phyloP scores from a whole-genome alignment of 2,329 filamentous ascomycete species.

The Didymella pomorum region DNA sequence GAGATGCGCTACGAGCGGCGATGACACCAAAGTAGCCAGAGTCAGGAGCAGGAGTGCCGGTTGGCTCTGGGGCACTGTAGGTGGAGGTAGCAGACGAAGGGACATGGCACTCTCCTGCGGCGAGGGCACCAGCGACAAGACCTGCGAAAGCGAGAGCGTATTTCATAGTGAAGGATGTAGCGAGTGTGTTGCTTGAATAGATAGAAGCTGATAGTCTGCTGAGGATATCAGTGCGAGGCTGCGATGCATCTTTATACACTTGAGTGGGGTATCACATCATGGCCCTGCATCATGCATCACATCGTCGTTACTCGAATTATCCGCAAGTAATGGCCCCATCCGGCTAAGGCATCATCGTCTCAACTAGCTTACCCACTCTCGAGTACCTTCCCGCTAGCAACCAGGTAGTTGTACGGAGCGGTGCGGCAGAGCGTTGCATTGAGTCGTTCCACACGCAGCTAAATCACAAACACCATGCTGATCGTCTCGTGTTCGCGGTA shows the following conservation, averaged over 20 bases:
- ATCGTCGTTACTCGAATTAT: constrained; percentile 1
- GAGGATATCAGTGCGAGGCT: constrained; percentile 5
- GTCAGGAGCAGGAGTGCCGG: constrained; percentile 6
- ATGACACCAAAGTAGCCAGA: constrained; percentile 54
- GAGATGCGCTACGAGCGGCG: constrained; percentile 56
- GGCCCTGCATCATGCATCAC: constrained; percentile 4
- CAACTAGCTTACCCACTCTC: not conserved
- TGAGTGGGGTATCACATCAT: constrained; percentile 3
- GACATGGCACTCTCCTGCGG: constrained; percentile 24
- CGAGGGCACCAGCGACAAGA: constrained; percentile 38
- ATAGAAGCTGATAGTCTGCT: constrained; percentile 2
- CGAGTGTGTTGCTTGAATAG: not conserved
- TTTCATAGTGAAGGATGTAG: constrained; percentile 44
- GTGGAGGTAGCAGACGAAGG: constrained; percentile 5
- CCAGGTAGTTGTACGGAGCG: constrained; percentile 1
- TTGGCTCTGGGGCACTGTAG: constrained; percentile 10
- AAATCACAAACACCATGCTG: constrained; percentile 23
- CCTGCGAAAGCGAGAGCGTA: constrained; percentile 39
- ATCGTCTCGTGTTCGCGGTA: constrained; percentile 22
- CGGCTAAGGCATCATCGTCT: constrained; percentile 9
- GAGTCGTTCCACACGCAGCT: constrained; percentile 12
- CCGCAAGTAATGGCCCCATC: not conserved
- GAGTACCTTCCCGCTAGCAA: constrained; percentile 8
- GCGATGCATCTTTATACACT: constrained; percentile 12
- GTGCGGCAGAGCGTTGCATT: constrained; percentile 21